phyloP scores from a whole-genome alignment of 768 basidiomycete genomes.

The Boletellus ananiceps region DNA sequence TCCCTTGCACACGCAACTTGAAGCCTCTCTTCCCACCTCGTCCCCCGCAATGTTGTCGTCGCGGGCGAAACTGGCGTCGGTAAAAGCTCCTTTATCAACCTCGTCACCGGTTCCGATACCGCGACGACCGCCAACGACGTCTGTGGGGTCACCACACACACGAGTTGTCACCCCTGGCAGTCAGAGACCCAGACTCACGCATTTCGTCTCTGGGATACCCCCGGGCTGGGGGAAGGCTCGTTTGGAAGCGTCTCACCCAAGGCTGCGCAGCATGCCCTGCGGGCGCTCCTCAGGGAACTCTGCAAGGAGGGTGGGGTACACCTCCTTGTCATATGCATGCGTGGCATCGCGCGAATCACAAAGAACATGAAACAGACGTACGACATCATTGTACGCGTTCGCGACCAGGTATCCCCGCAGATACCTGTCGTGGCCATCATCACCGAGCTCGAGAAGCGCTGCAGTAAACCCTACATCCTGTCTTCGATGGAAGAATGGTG shows the following conservation, averaged over 20 bases:
- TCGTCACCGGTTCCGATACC: slow-evolving; percentile 12
- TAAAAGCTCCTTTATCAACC: slow-evolving; percentile 26
- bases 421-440: slow-evolving; percentile 25
- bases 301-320: slow-evolving; percentile 22
- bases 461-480: slow-evolving; percentile 3
- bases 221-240: slow-evolving; percentile 20
- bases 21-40: slow-evolving; percentile 2
- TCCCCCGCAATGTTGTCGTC: slow-evolving; percentile 20
- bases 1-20: background rate
- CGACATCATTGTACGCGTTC: slow-evolving; percentile 13
- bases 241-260: slow-evolving; percentile 21
- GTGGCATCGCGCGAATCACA: slow-evolving; percentile 16
- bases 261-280: slow-evolving; percentile 18
- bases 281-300: slow-evolving; percentile 17
- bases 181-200: slow-evolving; percentile 15
- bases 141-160: slow-evolving; percentile 18
- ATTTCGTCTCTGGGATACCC: slow-evolving; percentile 24
- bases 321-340: slow-evolving; percentile 25
- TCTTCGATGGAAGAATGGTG: slow-evolving; percentile 26
- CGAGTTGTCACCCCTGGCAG: slow-evolving; percentile 14
- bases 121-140: slow-evolving; percentile 20
- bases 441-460: slow-evolving; percentile 24
- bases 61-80: slow-evolving; percentile 25
- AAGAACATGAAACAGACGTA: slow-evolving; percentile 22
- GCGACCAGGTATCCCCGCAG: slow-evolving; percentile 16